Evolutionary conservation across 2,329 filamentous ascomycete genomes (phyloP), one percentile per base, ranked within the genome.

Genomic region (Orbilia blumenaviensis): DNA sequence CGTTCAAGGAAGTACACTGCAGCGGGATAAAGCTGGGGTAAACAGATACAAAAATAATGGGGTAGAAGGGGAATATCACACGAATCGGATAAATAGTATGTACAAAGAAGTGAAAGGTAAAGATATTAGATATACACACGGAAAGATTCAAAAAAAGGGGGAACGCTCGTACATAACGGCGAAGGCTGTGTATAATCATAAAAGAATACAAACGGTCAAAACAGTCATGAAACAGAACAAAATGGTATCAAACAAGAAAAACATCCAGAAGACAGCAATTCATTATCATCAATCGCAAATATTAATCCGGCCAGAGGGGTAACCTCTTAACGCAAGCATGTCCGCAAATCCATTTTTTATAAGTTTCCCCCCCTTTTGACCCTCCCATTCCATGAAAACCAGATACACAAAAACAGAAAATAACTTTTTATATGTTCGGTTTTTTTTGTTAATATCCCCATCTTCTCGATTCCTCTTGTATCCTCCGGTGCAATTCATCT

Each of bases 241-340:
- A 46, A 46, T 21, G 42, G 42, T 78, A 16, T 83, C 79, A 2
- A 81, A 81, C 1, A 84, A 66, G 61, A 79, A 82, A n/a, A n/a
- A n/a, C n/a, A 46, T 23, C 18, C 42, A 9, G 23, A 14, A 46
- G 18, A 82, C 82, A 1, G 82, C 82, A 23, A 9, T 46, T 46
- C 42, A 21, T 46, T 46, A 46, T 46, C 41, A 46, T 46, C 14
- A 46, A 9, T 44, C 78, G 78, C 84, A 86, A 86, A 78, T 86
- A 87, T 16, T 8, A 3, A 42, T 18, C 38, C 34, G 34, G n/a
- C n/a, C n/a, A n/a, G n/a, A n/a, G n/a, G n/a, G n/a, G n/a, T n/a
- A n/a, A n/a, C n/a, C n/a, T n/a, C n/a, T n/a, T n/a, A n/a, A n/a
- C n/a, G n/a, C n/a, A n/a, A n/a, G n/a, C n/a, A n/a, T n/a, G n/a